Conservation (phyloP, 202 grass and related monocot species). For the Schoenoplectus triqueter region DNA sequence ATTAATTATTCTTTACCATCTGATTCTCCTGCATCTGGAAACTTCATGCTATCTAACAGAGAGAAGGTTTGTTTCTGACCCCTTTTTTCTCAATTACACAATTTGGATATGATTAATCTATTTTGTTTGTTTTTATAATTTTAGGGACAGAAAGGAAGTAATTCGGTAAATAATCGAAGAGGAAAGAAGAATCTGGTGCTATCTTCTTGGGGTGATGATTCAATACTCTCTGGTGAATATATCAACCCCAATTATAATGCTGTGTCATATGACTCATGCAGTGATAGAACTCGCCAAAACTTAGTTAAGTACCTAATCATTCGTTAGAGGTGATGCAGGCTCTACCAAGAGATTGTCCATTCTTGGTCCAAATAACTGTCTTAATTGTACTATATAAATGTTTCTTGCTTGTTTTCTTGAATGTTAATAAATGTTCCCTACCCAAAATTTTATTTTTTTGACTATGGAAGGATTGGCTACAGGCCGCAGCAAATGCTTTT, state of each 20-base stretch:
- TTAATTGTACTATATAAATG: background rate
- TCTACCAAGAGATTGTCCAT: background rate
- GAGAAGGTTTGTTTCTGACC: constrained; percentile 56
- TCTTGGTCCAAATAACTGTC: background rate
- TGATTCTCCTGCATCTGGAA: constrained; percentile 88
- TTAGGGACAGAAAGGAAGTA: constrained; percentile 74
- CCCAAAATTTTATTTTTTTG: background rate
- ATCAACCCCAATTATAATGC: constrained; percentile 85
- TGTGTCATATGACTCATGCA: constrained; percentile 67
- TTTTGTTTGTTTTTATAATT: constrained; percentile 36
- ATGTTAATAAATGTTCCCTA: background rate
- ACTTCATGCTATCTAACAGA: constrained; percentile 57
- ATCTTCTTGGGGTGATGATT: constrained; percentile 95
- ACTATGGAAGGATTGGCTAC: background rate
- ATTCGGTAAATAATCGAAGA: constrained; percentile 79
- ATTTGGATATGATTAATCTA: constrained; percentile 28
- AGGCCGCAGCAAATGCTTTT: background rate
- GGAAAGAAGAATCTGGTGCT: constrained; percentile 95
- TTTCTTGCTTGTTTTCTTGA: background rate
- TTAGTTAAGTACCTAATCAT: constrained; percentile 58
- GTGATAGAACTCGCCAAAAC: constrained; percentile 86
- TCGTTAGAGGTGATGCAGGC: background rate
- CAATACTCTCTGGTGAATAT: constrained; percentile 88
- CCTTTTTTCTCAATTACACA: constrained; percentile 3
- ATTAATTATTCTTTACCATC: constrained; percentile 79